Base-by-base conservation (phyloP, 2,329 filamentous ascomycete genomes). In the Orbilia quercus region DNA sequence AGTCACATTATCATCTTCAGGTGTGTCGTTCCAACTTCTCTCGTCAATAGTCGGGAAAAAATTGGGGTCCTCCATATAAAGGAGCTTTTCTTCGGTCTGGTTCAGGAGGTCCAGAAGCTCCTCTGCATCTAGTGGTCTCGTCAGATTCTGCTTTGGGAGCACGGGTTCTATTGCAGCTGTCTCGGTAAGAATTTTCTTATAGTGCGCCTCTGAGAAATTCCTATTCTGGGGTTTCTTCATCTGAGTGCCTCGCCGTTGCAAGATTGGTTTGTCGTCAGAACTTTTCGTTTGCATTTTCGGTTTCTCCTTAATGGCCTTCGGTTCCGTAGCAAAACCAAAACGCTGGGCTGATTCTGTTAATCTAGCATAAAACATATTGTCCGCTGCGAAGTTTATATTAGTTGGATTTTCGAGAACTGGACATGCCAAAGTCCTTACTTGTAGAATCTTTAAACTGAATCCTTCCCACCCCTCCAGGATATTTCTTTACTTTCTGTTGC, bases 31-130 rank as follows among this genome's bases (percentile, higher is more conserved):
- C 28, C 36, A 47, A 1, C 18, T n/a, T 14, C 20, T 6, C 14
- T 25, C 64, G 28, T 62, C 55, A 12, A 62, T 59, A 5, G 47
- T 51, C 12, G 64, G 54, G 16, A 57, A 44, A 20, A 22, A 18
- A 16, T 57, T 60, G 1, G 54, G 53, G 14, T 59, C 60, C 31
- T 65, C 60, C 60, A 73, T 60, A 38, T 66, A 73, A 14, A 73
- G 40, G 7, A 66, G 9, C 36, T 74, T 74, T 18, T 74, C 64
- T 14, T 69, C 64, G 4, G 70, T 63, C 36, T 69, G 70, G 44
- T 69, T 74, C 7, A 74, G 47, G 25, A 74, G 57, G 25, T 67
- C 64, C 14, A 74, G 58, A 20, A 74, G 31, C 36, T 74, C 70
- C 16, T 74, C 70, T 1, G 70, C 70, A 45, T 74, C 70, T 18